Conservation (phyloP, 2,329 filamentous ascomycete species). For the Ophiosphaerella korrae region DNA sequence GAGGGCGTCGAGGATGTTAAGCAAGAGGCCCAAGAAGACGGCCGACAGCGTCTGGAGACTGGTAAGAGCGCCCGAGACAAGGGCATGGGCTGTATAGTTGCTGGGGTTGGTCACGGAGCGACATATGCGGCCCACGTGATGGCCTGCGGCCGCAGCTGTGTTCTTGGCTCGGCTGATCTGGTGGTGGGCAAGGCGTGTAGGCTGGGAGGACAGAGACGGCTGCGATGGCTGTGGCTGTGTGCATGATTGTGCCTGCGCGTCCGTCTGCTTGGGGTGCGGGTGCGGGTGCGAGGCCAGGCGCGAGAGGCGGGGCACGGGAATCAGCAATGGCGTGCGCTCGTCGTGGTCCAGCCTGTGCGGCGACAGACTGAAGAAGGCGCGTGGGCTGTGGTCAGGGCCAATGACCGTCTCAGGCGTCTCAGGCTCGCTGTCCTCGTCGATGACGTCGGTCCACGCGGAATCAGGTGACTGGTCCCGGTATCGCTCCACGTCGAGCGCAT, state of each 20-base stretch:
- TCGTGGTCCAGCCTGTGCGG: slow-evolving; percentile 33
- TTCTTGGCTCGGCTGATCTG: slow-evolving; percentile 18
- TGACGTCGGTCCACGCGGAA: slow-evolving; percentile 55
- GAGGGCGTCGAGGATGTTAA: slow-evolving; percentile 92
- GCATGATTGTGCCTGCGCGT: slow-evolving; percentile 8
- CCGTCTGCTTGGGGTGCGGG: slow-evolving; percentile 17
- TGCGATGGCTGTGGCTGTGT: slow-evolving; percentile 7
- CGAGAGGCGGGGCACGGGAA: slow-evolving; percentile 35
- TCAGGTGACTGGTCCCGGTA: slow-evolving; percentile 41
- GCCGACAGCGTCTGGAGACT: slow-evolving; percentile 78
- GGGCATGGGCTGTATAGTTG: slow-evolving; percentile 69
- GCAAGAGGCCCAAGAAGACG: slow-evolving; percentile 82
- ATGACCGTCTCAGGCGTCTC: slow-evolving; percentile 53
- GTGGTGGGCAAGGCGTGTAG: slow-evolving; percentile 15
- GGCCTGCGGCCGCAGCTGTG: slow-evolving; percentile 20
- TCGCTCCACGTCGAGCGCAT: slow-evolving; percentile 63
- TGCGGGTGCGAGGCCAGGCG: slow-evolving; percentile 20
- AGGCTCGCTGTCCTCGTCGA: slow-evolving; percentile 67
- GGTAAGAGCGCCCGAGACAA: slow-evolving; percentile 68
- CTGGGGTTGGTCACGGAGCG: slow-evolving; percentile 63
- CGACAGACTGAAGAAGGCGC: slow-evolving; percentile 32
- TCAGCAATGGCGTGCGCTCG: slow-evolving; percentile 47
- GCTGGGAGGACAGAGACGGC: too few relatives aligned
- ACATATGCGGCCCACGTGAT: slow-evolving; percentile 25
- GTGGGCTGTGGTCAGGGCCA: slow-evolving; percentile 18